These are phyloP conservation scores for Fomitopsis serialis DNA, from an alignment of 768 basidiomycete species.

Conservation along the genomic window DNA sequence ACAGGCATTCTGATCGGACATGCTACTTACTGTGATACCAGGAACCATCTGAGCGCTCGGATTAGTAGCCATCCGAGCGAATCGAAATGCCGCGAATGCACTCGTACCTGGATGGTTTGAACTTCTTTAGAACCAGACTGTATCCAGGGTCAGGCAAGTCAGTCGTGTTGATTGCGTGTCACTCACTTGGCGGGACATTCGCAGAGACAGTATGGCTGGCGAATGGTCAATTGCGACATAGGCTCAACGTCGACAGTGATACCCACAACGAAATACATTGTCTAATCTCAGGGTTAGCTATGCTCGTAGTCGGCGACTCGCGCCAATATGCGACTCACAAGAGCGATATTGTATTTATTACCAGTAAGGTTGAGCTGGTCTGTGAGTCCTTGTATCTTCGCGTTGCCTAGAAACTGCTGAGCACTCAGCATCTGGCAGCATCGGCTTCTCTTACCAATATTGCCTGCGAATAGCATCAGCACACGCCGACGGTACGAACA, in stretches of 20 bases:
- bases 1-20: not conserved
- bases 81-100: not conserved
- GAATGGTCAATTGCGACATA: not conserved
- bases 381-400: constrained; percentile 39
- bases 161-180: not conserved
- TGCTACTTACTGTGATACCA: constrained; percentile 50
- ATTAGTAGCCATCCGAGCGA: constrained; percentile 52
- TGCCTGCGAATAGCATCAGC: constrained; percentile 8
- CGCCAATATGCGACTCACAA: constrained; percentile 35
- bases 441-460: constrained; percentile 10
- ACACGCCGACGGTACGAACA: too few relatives aligned
- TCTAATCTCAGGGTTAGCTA: constrained; percentile 33
- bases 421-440: not conserved
- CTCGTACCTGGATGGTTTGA: constrained; percentile 56
- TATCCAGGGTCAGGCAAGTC: not conserved
- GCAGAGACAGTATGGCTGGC: constrained; percentile 53
- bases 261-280: constrained; percentile 66
- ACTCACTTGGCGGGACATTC: constrained; percentile 68
- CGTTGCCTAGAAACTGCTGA: constrained; percentile 15
- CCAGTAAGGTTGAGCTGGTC: constrained; percentile 51
- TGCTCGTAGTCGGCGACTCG: not conserved
- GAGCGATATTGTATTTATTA: constrained; percentile 59
- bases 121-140: constrained; percentile 50
- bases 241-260: not conserved
- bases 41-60: too few relatives aligned